phyloP scores from a whole-genome alignment of 345 rosid genomes.

The Xanthoceras sorbifolium region DNA sequence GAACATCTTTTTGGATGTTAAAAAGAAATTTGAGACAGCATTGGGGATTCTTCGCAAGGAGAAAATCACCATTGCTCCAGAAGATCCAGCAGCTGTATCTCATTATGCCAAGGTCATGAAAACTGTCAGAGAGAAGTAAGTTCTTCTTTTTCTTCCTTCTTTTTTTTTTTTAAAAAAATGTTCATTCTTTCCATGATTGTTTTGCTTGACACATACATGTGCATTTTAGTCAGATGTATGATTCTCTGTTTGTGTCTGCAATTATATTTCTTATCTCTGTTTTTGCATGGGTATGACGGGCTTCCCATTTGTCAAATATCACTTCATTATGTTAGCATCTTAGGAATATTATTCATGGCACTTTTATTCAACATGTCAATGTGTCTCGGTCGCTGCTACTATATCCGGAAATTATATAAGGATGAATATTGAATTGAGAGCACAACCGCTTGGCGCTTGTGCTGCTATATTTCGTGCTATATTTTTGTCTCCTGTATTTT shows the following conservation, averaged over 20 bases:
- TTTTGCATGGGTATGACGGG: not conserved
- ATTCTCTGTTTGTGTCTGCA: not conserved
- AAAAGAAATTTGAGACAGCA: slow-evolving; percentile 81
- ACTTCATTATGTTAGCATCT: not conserved
- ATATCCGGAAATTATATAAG: not conserved
- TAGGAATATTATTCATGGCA: not conserved
- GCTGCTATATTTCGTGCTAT: not conserved
- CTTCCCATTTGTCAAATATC: not conserved
- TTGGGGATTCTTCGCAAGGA: slow-evolving; percentile 80
- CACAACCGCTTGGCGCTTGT: not conserved
- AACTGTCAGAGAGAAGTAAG: slow-evolving; percentile 87
- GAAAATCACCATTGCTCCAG: slow-evolving; percentile 87
- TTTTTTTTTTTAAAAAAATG: too few relatives aligned
- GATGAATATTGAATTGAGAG: not conserved
- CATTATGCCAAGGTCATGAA: slow-evolving; percentile 90
- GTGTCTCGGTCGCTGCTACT: not conserved
- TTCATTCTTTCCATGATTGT: not conserved
- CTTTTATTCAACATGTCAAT: not conserved
- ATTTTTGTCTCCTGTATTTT: not conserved
- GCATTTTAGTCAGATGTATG: not conserved
- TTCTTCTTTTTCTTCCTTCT: slow-evolving; percentile 15
- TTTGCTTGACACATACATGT: not conserved
- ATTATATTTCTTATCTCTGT: too few relatives aligned
- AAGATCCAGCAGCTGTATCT: slow-evolving; percentile 83
- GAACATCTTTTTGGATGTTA: slow-evolving; percentile 80